A percentile compares a stretch with the other conserved stretches of the same genome.
Conservation (phyloP, 805 yeast species). For the Suhomyces pyralidae region DNA sequence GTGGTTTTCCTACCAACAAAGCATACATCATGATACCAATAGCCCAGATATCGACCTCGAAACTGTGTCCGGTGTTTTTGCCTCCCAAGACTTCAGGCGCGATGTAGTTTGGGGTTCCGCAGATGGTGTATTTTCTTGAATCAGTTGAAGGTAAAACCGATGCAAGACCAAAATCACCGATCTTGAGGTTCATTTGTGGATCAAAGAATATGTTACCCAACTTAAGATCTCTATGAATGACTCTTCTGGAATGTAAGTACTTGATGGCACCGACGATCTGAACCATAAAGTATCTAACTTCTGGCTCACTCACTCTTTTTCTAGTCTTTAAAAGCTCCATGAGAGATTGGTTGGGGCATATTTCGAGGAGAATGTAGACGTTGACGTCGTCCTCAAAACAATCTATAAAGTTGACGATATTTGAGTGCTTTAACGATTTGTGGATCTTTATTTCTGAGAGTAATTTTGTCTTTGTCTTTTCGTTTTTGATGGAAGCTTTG, state of each 20-base stretch:
- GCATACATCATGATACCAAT: slow-evolving; percentile 96
- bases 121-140: slow-evolving; percentile 85
- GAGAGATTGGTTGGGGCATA: slow-evolving; percentile 90
- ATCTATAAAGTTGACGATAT: slow-evolving; percentile 88
- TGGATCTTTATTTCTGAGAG: slow-evolving; percentile 94
- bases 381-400: slow-evolving; percentile 96
- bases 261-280: slow-evolving; percentile 93
- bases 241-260: slow-evolving; percentile 87
- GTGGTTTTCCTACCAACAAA: slow-evolving; percentile 89
- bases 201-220: slow-evolving; percentile 95
- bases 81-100: slow-evolving; percentile 97
- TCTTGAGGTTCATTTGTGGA: slow-evolving; percentile 87
- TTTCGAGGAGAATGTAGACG: slow-evolving; percentile 89
- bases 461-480: slow-evolving; percentile 81
- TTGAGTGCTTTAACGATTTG: slow-evolving; percentile 81
- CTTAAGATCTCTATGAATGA: slow-evolving; percentile 93
- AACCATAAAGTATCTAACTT: slow-evolving; percentile 83
- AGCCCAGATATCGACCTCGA: slow-evolving; percentile 97
- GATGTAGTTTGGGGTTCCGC: slow-evolving; percentile 98
- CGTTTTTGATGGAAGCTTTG: slow-evolving; percentile 86
- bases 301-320: slow-evolving; percentile 84
- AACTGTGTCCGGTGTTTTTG: slow-evolving; percentile 83
- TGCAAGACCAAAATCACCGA: slow-evolving; percentile 99
- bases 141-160: slow-evolving; percentile 70
- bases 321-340: slow-evolving; percentile 89